Evolutionary conservation across 1,284 basidiomycete species (phyloP).

Genomic region (Kalmanozyma brasiliensis): DNA sequence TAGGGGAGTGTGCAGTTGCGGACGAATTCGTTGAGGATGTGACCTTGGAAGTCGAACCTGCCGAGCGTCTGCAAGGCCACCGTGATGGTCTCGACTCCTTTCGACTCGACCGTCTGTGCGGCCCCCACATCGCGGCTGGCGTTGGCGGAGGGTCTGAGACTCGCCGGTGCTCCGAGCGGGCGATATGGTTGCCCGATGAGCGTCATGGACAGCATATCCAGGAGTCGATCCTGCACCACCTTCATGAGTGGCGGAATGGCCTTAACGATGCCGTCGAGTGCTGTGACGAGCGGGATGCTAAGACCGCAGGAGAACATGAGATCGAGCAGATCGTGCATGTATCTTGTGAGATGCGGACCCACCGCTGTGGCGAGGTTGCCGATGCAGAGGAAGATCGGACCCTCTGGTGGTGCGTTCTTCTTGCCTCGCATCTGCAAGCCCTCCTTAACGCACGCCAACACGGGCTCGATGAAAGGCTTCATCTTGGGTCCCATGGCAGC

Average conservation of each 20-base stretch:
- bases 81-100: constrained; percentile 75
- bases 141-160: constrained; percentile 36
- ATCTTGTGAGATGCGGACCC: constrained; percentile 92
- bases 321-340: constrained; percentile 95
- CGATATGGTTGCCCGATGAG: constrained; percentile 64
- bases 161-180: constrained; percentile 56
- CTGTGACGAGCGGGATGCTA: constrained; percentile 86
- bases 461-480: constrained; percentile 92
- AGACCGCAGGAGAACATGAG: constrained; percentile 96
- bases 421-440: constrained; percentile 86
- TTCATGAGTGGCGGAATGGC: constrained; percentile 90
- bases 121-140: constrained; percentile 41
- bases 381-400: constrained; percentile 96
- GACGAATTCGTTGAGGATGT: constrained; percentile 95
- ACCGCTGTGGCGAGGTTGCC: constrained; percentile 95
- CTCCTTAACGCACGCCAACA: constrained; percentile 89
- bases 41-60: constrained; percentile 87
- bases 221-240: constrained; percentile 83
- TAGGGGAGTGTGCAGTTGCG: constrained; percentile 91
- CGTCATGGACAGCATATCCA: constrained; percentile 61
- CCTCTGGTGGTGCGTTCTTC: constrained; percentile 92
- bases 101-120: constrained; percentile 72
- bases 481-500: constrained; percentile 91
- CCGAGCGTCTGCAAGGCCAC: constrained; percentile 89
- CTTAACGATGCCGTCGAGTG: constrained; percentile 84